A percentile compares a stretch with the other conserved stretches of the same genome.
These are phyloP conservation scores for Eucalyptus dawsonii DNA, from an alignment of 345 rosid genomes.

Conservation along the genomic window DNA sequence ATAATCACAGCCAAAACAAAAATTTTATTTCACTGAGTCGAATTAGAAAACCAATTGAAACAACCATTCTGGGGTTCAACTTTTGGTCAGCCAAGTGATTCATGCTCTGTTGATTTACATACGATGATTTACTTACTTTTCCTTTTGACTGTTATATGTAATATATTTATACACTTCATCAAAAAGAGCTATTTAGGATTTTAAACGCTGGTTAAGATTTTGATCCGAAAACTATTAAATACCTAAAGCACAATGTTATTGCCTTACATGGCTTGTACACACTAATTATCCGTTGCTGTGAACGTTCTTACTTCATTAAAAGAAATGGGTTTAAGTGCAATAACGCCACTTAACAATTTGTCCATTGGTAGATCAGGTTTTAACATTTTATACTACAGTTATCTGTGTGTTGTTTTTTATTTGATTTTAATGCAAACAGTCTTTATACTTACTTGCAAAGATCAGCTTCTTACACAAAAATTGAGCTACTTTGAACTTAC, in stretches of 20 bases:
- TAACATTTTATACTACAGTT: not conserved
- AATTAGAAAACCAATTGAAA: not conserved
- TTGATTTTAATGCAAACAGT: no score
- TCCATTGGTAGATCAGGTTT: not conserved
- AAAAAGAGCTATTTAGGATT: not conserved
- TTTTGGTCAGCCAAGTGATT: not conserved
- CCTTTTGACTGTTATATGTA: not conserved
- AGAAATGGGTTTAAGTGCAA: not conserved
- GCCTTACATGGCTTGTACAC: not conserved
- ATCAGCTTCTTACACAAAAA: no score
- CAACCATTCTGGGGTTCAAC: not conserved
- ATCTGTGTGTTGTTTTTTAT: no score
- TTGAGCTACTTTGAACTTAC: no score
- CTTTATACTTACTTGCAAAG: no score
- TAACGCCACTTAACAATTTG: not conserved
- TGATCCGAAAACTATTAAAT: not conserved
- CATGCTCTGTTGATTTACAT: not conserved
- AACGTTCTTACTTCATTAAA: not conserved
- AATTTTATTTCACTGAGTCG: no score
- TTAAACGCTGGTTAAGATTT: not conserved
- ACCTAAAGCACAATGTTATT: not conserved
- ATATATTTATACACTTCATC: not conserved
- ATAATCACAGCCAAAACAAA: no score
- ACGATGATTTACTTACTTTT: not conserved
- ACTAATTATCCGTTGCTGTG: accelerated